Evolutionary conservation across 805 yeast genomes (phyloP), one percentile per base, ranked within the genome.

Genomic region (Kodamaea kaohsiungensis): DNA sequence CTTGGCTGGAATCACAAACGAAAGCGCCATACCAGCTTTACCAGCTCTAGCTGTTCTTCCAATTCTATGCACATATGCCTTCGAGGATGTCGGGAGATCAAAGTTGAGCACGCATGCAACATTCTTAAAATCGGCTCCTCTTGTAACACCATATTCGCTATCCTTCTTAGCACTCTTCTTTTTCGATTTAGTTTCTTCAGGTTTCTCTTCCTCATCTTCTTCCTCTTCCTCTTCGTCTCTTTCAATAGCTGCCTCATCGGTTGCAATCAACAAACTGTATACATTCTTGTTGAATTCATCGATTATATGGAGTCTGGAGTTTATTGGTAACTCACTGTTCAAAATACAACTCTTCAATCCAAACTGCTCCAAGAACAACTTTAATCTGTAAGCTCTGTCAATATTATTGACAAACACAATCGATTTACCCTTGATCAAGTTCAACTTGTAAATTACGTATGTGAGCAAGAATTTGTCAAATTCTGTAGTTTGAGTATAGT

Each of bases 1-100:
- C 57, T 86, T 88, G 35, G 77, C 73, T 25, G 95, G 89, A 22
- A 93, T 91, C 16, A 92, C 95, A 74, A 93, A 95, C 15, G 98
- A 91, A 53, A 95, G 79, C 0, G 98, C 89, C 83, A 91, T 92
- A 55, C 99, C 99, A 1, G 95, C 80, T 67, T 90, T 91, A 52
- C 97, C 97, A 7, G 97, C 98, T 73, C 99, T 85, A 4, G 99
- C 99, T 3, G 99, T 95, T 76, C 99, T 85, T 50, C 99, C 99
- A 38, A 95, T 83, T 67, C 99, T 83, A 71, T 95, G 99, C 30
- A 91, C 86, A 67, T 95, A 95, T 2, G 96, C 84, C 66, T 87
- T 88, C 4, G 98, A 86, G 8, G 96, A 85, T 2, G 89, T 82
- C 42, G 99, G 99, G 62, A 95, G 76, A 68, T 95, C 99, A 69